Conservation (phyloP, 208 protist species). For the Borovskyia barvae region DNA sequence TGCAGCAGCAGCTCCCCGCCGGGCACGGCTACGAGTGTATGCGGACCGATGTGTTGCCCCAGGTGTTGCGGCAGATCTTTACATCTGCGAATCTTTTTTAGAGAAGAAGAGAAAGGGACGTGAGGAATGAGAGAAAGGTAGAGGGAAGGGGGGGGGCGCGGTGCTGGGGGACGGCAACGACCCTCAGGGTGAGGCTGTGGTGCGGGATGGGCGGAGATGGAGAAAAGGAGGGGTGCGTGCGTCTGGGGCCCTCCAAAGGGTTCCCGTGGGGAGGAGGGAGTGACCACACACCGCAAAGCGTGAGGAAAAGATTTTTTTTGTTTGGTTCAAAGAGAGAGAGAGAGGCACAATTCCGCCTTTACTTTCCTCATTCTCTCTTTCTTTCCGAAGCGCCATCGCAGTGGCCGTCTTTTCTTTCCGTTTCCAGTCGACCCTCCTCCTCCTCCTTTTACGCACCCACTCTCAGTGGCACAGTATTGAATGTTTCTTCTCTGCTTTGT, state of each 20-base stretch:
- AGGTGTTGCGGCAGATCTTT: slow-evolving; percentile 89
- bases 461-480: too few species aligned
- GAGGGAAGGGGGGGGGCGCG: too few species aligned
- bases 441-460: too few species aligned
- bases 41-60: slow-evolving; percentile 79
- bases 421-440: not conserved
- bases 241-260: too few species aligned
- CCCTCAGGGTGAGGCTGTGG: too few species aligned
- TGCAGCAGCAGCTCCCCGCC: slow-evolving; percentile 72
- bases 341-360: slow-evolving; percentile 4
- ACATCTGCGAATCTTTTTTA: slow-evolving; percentile 69
- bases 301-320: slow-evolving; percentile 4
- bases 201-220: too few species aligned
- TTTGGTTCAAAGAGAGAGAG: slow-evolving; percentile 4
- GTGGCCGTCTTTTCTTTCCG: slow-evolving; percentile 1
- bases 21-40: slow-evolving; percentile 89
- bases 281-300: too few species aligned
- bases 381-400: not conserved
- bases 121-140: too few species aligned
- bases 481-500: too few species aligned
- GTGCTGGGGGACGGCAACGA: too few species aligned
- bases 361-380: slow-evolving; percentile 4
- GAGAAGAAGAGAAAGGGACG: slow-evolving; percentile 2
- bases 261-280: too few species aligned
- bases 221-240: too few species aligned